Evolutionary conservation across 2,329 filamentous ascomycete genomes (phyloP).

Genomic region (Polytolypa hystricis): DNA sequence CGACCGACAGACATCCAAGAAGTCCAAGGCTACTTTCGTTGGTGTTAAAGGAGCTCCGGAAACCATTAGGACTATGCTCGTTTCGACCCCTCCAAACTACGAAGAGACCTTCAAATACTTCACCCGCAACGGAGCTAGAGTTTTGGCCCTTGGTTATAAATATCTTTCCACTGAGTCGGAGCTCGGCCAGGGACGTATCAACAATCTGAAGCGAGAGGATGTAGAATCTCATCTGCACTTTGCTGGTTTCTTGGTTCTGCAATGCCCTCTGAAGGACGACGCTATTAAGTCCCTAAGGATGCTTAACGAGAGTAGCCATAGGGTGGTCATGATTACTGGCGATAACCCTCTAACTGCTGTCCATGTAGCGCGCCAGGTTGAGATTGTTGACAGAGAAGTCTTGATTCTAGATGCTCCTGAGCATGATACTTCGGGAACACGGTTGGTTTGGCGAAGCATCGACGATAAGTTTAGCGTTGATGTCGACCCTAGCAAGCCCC

Average conservation of each 20-base stretch:
- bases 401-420: constrained; percentile 93
- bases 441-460: constrained; percentile 86
- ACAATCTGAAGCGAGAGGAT: constrained; percentile 85
- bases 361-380: constrained; percentile 87
- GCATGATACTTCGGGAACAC: constrained; percentile 67
- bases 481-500: constrained; percentile 69
- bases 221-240: constrained; percentile 78
- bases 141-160: constrained; percentile 89
- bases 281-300: constrained; percentile 88
- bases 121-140: constrained; percentile 86
- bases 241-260: constrained; percentile 88
- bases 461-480: constrained; percentile 80
- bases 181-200: constrained; percentile 72
- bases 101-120: constrained; percentile 99
- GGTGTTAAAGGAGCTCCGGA: constrained; percentile 95
- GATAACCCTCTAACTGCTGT: constrained; percentile 95
- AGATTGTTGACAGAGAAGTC: constrained; percentile 93
- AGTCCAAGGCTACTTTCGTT: constrained; percentile 75
- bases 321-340: constrained; percentile 97
- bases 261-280: constrained; percentile 93
- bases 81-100: constrained; percentile 71
- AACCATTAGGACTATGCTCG: constrained; percentile 89
- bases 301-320: constrained; percentile 97
- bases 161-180: constrained; percentile 73
- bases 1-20: constrained; percentile 62